Conservation (phyloP, 2,329 filamentous ascomycete species). For the Neobulgaria alba region DNA sequence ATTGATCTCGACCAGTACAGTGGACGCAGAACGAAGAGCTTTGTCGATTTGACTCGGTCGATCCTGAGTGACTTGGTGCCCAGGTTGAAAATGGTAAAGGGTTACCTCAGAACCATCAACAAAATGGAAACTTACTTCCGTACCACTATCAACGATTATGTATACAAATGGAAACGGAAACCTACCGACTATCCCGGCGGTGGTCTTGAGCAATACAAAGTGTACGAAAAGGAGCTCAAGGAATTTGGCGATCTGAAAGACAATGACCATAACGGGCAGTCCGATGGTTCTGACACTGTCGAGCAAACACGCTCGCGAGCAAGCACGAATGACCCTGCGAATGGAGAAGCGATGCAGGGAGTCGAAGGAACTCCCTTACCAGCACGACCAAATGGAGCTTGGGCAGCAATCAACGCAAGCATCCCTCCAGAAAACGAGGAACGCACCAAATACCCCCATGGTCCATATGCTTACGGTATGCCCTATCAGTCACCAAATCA, state of each 20-base stretch:
- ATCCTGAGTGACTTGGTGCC: conserved; percentile 43
- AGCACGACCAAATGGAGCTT: conserved; percentile 19
- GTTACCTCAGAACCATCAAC: conserved; percentile 44
- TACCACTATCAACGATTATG: conserved; percentile 38
- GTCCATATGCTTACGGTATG: conserved; percentile 14
- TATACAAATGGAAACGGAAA: conserved; percentile 29
- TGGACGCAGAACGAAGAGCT: conserved; percentile 4
- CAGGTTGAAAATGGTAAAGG: conserved; percentile 47
- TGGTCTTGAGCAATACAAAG: conserved; percentile 46
- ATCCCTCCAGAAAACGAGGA: conserved; percentile 21
- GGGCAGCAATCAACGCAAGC: conserved; percentile 24
- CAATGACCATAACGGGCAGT: conserved; percentile 10
- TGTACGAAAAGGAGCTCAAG: conserved; percentile 42
- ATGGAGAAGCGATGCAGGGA: conserved; percentile 26
- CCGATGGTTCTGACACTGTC: conserved; percentile 20
- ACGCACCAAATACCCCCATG: conserved; percentile 14
- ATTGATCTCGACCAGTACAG: background rate
- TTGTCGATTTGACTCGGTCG: conserved; percentile 37
- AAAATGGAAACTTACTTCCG: conserved; percentile 46
- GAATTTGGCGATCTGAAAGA: conserved; percentile 38
- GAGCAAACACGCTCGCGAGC: conserved; percentile 20
- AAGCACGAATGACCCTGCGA: conserved; percentile 22
- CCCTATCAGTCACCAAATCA: conserved; percentile 17
- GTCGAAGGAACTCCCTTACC: conserved; percentile 17
- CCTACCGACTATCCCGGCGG: conserved; percentile 31